phyloP scores from a whole-genome alignment of 2,329 filamentous ascomycete species.

The Didymella segeticola region DNA sequence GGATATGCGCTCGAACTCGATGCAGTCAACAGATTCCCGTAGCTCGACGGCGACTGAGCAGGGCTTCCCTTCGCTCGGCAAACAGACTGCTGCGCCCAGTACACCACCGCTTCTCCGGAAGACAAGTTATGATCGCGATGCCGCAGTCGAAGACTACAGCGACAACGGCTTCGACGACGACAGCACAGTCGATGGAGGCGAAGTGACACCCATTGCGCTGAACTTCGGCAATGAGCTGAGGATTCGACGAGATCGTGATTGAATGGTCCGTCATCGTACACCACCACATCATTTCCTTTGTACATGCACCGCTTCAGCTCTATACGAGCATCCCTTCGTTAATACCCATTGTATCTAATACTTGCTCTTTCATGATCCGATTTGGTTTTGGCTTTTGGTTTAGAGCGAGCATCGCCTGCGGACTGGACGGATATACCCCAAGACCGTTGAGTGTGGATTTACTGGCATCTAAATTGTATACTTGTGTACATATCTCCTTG shows the following conservation, averaged over 20 bases:
- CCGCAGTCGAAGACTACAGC: conserved; percentile 58
- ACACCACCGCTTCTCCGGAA: conserved; percentile 64
- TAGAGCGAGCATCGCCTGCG: conserved; percentile 21
- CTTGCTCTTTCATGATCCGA: conserved; percentile 16
- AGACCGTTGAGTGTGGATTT: conserved; percentile 21
- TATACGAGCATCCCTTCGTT: conserved; percentile 10
- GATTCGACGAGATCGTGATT: conserved; percentile 14
- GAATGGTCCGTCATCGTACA: background rate
- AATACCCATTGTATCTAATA: conserved; percentile 23
- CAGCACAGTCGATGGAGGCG: conserved; percentile 53
- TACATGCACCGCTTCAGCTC: conserved; percentile 12
- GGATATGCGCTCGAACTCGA: conserved; percentile 35
- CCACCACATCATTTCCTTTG: conserved; percentile 15
- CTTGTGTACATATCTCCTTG: conserved; percentile 7
- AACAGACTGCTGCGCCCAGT: conserved; percentile 35
- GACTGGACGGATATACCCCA: conserved; percentile 36
- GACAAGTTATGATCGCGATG: conserved; percentile 66
- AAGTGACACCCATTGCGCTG: conserved; percentile 43
- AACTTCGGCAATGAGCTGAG: conserved; percentile 42
- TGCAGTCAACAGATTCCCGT: conserved; percentile 30
- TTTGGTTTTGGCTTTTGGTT: conserved; percentile 4
- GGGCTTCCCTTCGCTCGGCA: conserved; percentile 43
- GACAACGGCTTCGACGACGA: conserved; percentile 59
- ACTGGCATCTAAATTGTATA: conserved; percentile 22
- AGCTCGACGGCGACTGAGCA: conserved; percentile 31